phyloP scores from a whole-genome alignment of 305 asterid species.

The Euphrasia arctica region DNA sequence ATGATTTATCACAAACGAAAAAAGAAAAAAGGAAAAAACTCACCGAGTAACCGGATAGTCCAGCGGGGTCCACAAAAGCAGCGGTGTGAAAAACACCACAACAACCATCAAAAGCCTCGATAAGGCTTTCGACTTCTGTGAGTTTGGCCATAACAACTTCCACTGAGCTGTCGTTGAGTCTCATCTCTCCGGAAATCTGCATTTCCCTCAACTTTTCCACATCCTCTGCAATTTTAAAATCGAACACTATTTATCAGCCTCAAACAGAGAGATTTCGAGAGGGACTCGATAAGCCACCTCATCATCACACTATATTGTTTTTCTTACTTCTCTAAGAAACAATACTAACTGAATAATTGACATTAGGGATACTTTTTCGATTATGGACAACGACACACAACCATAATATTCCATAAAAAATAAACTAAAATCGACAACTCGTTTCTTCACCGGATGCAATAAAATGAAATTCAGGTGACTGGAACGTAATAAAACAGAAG shows the following conservation, averaged over 20 bases:
- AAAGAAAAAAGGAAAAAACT: slow-evolving; percentile 33
- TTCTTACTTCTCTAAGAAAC: background rate
- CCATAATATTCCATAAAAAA: background rate
- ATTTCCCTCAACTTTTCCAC: slow-evolving; percentile 79
- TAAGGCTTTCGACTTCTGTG: slow-evolving; percentile 50
- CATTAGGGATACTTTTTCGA: background rate
- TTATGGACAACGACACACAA: slow-evolving; percentile 5
- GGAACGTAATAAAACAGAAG: background rate
- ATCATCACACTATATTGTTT: background rate
- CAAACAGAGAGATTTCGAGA: background rate
- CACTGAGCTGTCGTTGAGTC: slow-evolving; percentile 38
- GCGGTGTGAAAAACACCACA: slow-evolving; percentile 80
- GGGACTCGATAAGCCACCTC: background rate
- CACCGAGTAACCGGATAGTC: slow-evolving; percentile 86
- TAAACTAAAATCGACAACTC: background rate
- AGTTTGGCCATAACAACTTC: slow-evolving; percentile 72
- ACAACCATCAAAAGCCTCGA: slow-evolving; percentile 72
- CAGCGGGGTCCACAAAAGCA: slow-evolving; percentile 84
- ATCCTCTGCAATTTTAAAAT: slow-evolving; percentile 58
- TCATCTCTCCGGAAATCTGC: slow-evolving; percentile 77
- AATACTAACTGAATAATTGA: background rate
- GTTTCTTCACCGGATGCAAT: background rate
- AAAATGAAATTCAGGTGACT: background rate
- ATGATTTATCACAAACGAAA: background rate
- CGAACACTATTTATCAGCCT: slow-evolving; percentile 1